Base-by-base conservation (phyloP, 371 early-diverging fungal species). In the Dinochytrium kinnereticum region DNA sequence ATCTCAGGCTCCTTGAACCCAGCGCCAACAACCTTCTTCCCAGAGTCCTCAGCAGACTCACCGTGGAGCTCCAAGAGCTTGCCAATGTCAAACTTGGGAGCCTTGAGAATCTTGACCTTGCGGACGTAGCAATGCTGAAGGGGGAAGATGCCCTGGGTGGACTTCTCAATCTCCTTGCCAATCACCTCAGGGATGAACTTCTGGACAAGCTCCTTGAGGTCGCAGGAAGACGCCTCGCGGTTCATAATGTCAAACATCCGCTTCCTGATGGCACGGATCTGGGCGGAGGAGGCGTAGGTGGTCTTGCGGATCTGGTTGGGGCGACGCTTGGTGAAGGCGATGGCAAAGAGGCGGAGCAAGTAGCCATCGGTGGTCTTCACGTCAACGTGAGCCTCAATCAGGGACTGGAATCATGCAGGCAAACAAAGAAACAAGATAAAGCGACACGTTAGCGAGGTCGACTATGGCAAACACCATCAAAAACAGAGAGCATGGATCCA, bases 361-460 rank as follows among this genome's bases (percentile, higher is more conserved):
- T 98, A 98, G 77, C 99, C 99, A 89, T 99, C 99, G 81, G 97
- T 97, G 86, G 99, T 99, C 92, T 97, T 98, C 90, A 99, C 94
- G 86, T 99, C 99, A 64, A 95, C 91, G 87, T 93, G 91, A 75
- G 98, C 98, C 89, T 99, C 99, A 73, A 99, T 97, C 72, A 99
- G 89, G 76, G 99, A 91, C 91, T 90, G 81, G 26, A 59, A 53
- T 13, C 7, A 53, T 44, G 44, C 13, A 19, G 44, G 44, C 44
- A 53, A 26, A 7, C 26, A 59, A 17, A 36, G 10, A 49, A 39
- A 59, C 28, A 30, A 55, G 13, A 15, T 28, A 15, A 7, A 13
- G 49, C 21, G 49, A 44, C 13, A 44, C 10, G 21, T 21, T 44
- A 21, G 21, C 21, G 49, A n/a, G n/a, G n/a, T n/a, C n/a, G n/a